Evolutionary conservation across 192 early-diverging fungal genomes (phyloP).

Genomic region (Backusella tuberculispora): DNA sequence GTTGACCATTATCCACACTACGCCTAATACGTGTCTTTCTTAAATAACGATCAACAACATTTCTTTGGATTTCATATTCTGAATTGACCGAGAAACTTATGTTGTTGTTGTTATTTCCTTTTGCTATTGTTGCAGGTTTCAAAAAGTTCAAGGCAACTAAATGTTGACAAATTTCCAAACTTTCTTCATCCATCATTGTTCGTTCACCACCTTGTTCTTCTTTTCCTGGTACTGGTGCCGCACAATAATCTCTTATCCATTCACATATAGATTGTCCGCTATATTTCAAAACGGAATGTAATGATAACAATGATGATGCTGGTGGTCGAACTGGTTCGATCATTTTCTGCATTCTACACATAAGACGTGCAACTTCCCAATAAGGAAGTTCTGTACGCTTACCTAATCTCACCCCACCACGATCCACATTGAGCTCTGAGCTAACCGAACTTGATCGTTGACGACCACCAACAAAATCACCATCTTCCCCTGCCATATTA

Average conservation of each 20-base stretch:
- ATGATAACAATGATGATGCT: background rate
- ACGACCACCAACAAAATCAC: conserved; percentile 5
- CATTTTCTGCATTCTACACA: conserved; percentile 17
- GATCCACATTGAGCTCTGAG: conserved; percentile 10
- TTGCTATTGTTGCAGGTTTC: background rate
- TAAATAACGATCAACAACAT: conserved; percentile 18
- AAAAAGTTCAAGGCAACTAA: conserved; percentile 10
- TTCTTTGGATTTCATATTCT: background rate
- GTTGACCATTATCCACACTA: background rate
- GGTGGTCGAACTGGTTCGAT: background rate
- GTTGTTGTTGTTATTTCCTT: background rate
- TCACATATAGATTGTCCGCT: background rate
- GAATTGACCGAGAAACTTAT: background rate
- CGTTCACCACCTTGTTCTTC: background rate
- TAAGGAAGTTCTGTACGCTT: conserved; percentile 9
- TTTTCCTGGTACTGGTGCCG: background rate
- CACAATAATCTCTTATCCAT: conserved; percentile 10
- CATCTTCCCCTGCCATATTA: background rate
- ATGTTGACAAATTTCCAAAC: background rate
- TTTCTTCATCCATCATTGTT: background rate
- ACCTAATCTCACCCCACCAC: background rate
- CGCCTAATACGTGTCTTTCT: conserved; percentile 11
- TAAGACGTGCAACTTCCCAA: conserved; percentile 1
- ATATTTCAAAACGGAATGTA: background rate
- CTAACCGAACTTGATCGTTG: conserved; percentile 10